A percentile compares a stretch with the other conserved stretches of the same genome.
Evolutionary conservation across 73 alveolate species (phyloP).

Genomic region (Paramecium pentaurelia): DNA sequence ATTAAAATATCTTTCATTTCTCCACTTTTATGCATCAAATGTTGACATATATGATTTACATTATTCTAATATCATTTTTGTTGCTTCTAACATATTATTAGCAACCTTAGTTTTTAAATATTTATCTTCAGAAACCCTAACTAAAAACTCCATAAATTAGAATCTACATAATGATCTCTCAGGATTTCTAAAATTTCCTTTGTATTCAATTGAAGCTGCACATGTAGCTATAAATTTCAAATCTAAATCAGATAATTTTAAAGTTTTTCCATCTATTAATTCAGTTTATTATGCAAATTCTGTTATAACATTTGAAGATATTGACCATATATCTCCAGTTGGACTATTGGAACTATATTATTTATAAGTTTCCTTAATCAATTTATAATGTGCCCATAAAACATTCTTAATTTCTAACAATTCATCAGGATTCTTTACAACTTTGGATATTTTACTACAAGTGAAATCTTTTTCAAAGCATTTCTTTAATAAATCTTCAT

Average conservation of each 20-base stretch:
- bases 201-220: conserved; percentile 59
- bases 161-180: conserved; percentile 63
- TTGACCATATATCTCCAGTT: conserved; percentile 60
- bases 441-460: conserved; percentile 58
- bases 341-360: conserved; percentile 60
- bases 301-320: conserved; percentile 54
- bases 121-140: conserved; percentile 67
- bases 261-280: conserved; percentile 37
- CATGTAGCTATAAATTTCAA: conserved; percentile 59
- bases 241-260: conserved; percentile 71
- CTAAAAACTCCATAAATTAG: conserved; percentile 68
- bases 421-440: conserved; percentile 61
- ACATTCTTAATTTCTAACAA: conserved; percentile 61
- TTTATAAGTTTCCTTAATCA: conserved; percentile 66
- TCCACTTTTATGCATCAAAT: conserved; percentile 72
- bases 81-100: conserved; percentile 63
- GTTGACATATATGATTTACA: conserved; percentile 56
- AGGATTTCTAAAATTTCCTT: conserved; percentile 67
- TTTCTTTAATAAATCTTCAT: conserved; percentile 58
- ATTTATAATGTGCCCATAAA: conserved; percentile 39
- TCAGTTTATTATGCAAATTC: conserved; percentile 61
- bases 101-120: conserved; percentile 60
- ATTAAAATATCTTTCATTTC: conserved; percentile 68
- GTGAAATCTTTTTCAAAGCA: conserved; percentile 66
- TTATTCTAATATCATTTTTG: conserved; percentile 63